Evolutionary conservation across 1,284 basidiomycete genomes (phyloP).

Genomic region (Ustilago sp.): DNA sequence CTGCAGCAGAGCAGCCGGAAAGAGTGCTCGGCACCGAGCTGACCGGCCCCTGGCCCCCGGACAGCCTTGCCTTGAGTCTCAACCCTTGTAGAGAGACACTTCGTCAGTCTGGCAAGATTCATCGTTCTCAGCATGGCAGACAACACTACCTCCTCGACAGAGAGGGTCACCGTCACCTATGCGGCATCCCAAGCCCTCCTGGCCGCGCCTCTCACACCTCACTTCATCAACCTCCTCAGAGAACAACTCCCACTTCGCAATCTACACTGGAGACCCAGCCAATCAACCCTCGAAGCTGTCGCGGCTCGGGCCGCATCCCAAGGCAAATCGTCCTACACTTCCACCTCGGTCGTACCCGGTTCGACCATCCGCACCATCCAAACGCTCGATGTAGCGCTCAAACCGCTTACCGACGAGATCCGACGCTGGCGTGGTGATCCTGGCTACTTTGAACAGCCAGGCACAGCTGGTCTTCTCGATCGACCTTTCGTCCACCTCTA

Average conservation of each 20-base stretch:
- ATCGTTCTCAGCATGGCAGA: conserved; percentile 22
- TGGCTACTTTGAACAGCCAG: conserved; percentile 55
- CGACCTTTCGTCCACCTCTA: conserved; percentile 65
- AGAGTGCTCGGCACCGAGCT: no score
- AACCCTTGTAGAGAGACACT: no score
- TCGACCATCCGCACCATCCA: conserved; percentile 60
- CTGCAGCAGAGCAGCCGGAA: background rate
- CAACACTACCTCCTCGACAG: conserved; percentile 11
- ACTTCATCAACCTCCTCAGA: conserved; percentile 53
- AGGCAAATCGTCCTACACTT: conserved; percentile 29
- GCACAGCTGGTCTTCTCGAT: conserved; percentile 41
- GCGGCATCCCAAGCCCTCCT: conserved; percentile 58
- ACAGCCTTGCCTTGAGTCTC: no score
- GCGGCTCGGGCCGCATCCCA: conserved; percentile 41
- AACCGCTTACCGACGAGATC: conserved; percentile 51
- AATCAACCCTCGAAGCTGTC: conserved; percentile 41
- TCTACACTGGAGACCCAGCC: conserved; percentile 65
- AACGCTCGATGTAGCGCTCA: conserved; percentile 51
- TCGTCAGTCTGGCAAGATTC: background rate
- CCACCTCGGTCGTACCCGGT: conserved; percentile 38
- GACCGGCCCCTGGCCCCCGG: no score
- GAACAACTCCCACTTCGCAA: conserved; percentile 67
- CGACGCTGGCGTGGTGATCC: conserved; percentile 48
- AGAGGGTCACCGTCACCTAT: conserved; percentile 63
- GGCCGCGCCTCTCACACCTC: conserved; percentile 48